phyloP scores from a whole-genome alignment of 768 basidiomycete species.

The Amanita thiersii region DNA sequence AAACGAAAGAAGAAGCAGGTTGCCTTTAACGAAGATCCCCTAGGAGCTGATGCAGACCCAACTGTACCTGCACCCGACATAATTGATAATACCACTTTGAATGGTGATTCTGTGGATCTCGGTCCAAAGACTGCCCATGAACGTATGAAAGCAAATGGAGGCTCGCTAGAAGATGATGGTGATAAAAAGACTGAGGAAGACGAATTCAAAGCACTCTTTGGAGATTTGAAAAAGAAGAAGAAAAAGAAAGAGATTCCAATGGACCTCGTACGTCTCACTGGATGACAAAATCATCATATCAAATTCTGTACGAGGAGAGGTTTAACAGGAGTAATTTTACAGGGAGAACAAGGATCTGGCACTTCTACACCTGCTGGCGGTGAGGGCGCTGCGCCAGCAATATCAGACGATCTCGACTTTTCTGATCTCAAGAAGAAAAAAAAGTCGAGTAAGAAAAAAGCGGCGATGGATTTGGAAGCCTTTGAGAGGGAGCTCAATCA shows the following conservation, averaged over 20 bases:
- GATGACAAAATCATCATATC: too few species aligned
- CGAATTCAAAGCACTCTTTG: constrained; percentile 78
- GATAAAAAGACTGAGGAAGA: constrained; percentile 58
- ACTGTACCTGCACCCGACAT: constrained; percentile 68
- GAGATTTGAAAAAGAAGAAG: constrained; percentile 87
- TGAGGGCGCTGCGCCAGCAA: constrained; percentile 32
- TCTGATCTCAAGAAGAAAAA: constrained; percentile 98
- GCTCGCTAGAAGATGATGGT: constrained; percentile 2
- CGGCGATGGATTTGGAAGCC: constrained; percentile 82
- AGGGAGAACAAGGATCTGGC: constrained; percentile 58
- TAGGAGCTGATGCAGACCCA: constrained; percentile 76
- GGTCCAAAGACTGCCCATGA: constrained; percentile 72
- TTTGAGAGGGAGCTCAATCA: constrained; percentile 89
- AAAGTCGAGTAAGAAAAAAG: constrained; percentile 81
- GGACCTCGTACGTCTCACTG: constrained; percentile 58
- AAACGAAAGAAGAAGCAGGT: constrained; percentile 86
- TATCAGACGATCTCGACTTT: constrained; percentile 82
- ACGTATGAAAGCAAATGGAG: constrained; percentile 48
- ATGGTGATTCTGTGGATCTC: constrained; percentile 69
- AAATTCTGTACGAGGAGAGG: too few species aligned
- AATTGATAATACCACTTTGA: constrained; percentile 62
- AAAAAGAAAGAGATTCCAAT: constrained; percentile 89
- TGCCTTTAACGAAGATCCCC: constrained; percentile 77
- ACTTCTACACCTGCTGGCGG: constrained; percentile 49
- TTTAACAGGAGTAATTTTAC: too few species aligned